Evolutionary conservation across 495 filamentous ascomycete genomes (phyloP).

Genomic region (Aspergillus egyptiacus): DNA sequence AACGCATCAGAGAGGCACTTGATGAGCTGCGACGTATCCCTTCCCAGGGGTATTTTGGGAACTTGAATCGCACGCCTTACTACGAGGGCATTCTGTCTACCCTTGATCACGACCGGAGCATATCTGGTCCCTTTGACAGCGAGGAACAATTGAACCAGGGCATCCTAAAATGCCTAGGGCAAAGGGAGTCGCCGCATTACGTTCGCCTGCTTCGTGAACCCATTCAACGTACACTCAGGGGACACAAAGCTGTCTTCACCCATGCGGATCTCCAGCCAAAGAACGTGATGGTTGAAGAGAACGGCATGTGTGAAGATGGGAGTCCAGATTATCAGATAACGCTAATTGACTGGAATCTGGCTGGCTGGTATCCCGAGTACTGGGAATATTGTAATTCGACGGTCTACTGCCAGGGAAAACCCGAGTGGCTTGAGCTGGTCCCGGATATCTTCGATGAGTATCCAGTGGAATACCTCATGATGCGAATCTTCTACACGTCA

Average conservation of each 20-base stretch:
- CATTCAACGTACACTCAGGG: conserved; percentile 16
- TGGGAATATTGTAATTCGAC: conserved; percentile 42
- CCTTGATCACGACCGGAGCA: conserved; percentile 3
- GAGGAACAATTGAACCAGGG: conserved; percentile 11
- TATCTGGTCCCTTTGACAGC: conserved; percentile 15
- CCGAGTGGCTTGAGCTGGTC: conserved; percentile 19
- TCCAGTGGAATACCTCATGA: conserved; percentile 17
- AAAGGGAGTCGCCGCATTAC: conserved; percentile 12
- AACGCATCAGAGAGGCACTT: conserved; percentile 17
- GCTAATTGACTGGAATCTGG: conserved; percentile 45
- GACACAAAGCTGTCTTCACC: conserved; percentile 22
- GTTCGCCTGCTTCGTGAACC: conserved; percentile 15
- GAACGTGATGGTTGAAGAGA: conserved; percentile 25
- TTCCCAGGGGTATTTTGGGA: conserved; percentile 3
- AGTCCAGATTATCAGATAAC: conserved; percentile 22
- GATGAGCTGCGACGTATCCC: conserved; percentile 1
- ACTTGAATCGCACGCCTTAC: conserved; percentile 8
- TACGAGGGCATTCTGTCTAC: conserved; percentile 10
- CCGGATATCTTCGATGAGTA: conserved; percentile 18
- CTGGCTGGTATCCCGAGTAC: conserved; percentile 45
- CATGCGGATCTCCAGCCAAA: conserved; percentile 30
- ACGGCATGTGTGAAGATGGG: conserved; percentile 14
- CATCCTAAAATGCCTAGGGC: conserved; percentile 8
- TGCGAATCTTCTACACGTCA: conserved; percentile 18
- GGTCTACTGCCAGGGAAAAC: conserved; percentile 15